Conservation (phyloP, 2,329 filamentous ascomycete genomes). For the Colletotrichum spinosum region DNA sequence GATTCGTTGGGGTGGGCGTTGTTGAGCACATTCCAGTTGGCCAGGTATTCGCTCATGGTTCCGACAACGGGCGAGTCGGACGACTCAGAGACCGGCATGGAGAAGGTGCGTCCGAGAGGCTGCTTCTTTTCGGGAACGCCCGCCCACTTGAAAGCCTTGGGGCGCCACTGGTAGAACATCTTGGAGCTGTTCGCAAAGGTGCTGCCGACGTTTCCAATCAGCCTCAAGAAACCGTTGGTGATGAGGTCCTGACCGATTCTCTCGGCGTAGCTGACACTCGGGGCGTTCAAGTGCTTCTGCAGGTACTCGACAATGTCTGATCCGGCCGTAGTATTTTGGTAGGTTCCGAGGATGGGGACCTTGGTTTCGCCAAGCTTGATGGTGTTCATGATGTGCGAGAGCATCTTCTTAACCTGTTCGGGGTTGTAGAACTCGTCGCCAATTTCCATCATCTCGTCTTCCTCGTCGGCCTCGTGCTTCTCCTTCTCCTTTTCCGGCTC, state of each 20-base stretch:
- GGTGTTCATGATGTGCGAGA: conserved; percentile 85
- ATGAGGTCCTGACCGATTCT: conserved; percentile 95
- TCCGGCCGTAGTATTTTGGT: conserved; percentile 91
- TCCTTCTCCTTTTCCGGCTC: conserved; percentile 58
- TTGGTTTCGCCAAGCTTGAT: conserved; percentile 92
- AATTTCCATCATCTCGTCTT: conserved; percentile 88
- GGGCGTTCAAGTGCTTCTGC: conserved; percentile 86
- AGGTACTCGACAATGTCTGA: conserved; percentile 96
- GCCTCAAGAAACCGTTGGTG: conserved; percentile 83
- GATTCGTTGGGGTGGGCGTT: conserved; percentile 95
- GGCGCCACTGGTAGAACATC: conserved; percentile 97
- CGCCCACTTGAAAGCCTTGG: conserved; percentile 88
- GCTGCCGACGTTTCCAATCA: conserved; percentile 94
- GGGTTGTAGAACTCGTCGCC: conserved; percentile 88
- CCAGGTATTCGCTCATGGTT: conserved; percentile 87
- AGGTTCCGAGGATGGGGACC: conserved; percentile 94
- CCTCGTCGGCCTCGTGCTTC: conserved; percentile 69
- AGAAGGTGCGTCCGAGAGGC: conserved; percentile 78
- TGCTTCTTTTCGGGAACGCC: conserved; percentile 91
- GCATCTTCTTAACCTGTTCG: conserved; percentile 90
- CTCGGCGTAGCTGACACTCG: conserved; percentile 90
- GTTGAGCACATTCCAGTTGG: conserved; percentile 93
- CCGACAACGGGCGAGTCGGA: conserved; percentile 83
- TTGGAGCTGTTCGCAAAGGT: conserved; percentile 97
- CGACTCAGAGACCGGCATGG: conserved; percentile 68